Conservation (phyloP, 805 yeast genomes). For the Candida chauliodis region DNA sequence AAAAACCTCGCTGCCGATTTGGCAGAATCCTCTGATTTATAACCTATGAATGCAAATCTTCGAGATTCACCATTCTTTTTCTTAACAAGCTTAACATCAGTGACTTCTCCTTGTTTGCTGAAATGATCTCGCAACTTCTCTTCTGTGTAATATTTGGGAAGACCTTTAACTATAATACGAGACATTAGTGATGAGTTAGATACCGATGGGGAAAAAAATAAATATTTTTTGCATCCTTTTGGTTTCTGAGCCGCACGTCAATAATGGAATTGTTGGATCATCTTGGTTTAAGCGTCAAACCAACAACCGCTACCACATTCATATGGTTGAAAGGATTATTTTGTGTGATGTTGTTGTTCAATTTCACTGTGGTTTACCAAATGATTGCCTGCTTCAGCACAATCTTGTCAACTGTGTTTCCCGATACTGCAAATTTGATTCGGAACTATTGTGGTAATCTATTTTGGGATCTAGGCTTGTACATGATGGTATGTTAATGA, state of each 20-base stretch:
- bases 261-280: conserved; percentile 11
- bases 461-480: conserved; percentile 30
- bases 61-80: conserved; percentile 84
- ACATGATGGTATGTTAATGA: conserved; percentile 23
- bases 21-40: conserved; percentile 70
- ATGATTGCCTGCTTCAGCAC: conserved; percentile 4
- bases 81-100: conserved; percentile 84
- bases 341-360: conserved; percentile 8
- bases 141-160: conserved; percentile 77
- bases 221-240: background rate
- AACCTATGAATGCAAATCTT: conserved; percentile 92
- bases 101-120: conserved; percentile 56
- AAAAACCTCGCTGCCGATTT: conserved; percentile 71
- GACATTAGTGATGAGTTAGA: conserved; percentile 46
- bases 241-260: background rate
- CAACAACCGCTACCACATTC: background rate
- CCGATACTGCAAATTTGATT: conserved; percentile 16
- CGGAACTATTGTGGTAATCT: conserved; percentile 9
- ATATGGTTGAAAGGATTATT: conserved; percentile 8
- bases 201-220: conserved; percentile 7
- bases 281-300: conserved; percentile 7
- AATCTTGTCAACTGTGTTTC: conserved; percentile 8
- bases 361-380: conserved; percentile 6
- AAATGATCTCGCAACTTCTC: conserved; percentile 69
- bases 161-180: conserved; percentile 85